These are phyloP conservation scores for Zoysia japonica DNA, from an alignment of 176 grass and related monocot species.

Conservation along the genomic window DNA sequence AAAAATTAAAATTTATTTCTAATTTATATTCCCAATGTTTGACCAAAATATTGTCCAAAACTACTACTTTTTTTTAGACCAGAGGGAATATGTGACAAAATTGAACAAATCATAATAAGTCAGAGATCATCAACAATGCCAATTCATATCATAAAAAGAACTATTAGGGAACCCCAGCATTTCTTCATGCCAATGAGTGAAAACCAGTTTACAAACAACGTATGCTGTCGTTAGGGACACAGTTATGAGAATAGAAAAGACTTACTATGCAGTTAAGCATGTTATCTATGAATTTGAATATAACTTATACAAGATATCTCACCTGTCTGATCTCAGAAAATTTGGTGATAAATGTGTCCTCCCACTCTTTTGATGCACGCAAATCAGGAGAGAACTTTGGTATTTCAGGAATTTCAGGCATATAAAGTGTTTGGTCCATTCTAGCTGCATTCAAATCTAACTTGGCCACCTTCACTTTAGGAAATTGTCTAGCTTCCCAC, in stretches of 20 bases:
- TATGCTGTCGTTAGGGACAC: neutral
- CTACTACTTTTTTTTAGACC: too few relatives aligned
- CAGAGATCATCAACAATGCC: neutral
- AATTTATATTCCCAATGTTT: too few relatives aligned
- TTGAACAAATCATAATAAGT: neutral
- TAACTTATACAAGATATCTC: neutral
- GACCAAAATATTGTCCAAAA: too few relatives aligned
- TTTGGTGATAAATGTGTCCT: constrained; percentile 55
- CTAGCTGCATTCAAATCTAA: constrained; percentile 49
- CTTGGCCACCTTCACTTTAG: constrained; percentile 79
- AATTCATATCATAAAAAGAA: neutral
- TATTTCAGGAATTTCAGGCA: constrained; percentile 82
- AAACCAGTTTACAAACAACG: neutral
- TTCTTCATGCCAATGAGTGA: neutral
- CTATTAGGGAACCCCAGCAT: neutral
- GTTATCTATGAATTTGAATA: neutral
- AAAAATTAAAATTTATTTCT: too few relatives aligned
- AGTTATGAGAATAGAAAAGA: constrained; percentile 8
- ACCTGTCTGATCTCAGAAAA: constrained; percentile 65
- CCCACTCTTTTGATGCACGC: constrained; percentile 68
- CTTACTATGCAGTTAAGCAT: neutral
- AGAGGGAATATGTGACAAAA: neutral
- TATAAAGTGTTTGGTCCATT: constrained; percentile 77
- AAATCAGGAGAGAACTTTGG: constrained; percentile 59
- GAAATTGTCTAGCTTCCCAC: constrained; percentile 90